Evolutionary conservation across 768 basidiomycete genomes (phyloP), one percentile per base, ranked within the genome.

Genomic region (Mycena haematopus): DNA sequence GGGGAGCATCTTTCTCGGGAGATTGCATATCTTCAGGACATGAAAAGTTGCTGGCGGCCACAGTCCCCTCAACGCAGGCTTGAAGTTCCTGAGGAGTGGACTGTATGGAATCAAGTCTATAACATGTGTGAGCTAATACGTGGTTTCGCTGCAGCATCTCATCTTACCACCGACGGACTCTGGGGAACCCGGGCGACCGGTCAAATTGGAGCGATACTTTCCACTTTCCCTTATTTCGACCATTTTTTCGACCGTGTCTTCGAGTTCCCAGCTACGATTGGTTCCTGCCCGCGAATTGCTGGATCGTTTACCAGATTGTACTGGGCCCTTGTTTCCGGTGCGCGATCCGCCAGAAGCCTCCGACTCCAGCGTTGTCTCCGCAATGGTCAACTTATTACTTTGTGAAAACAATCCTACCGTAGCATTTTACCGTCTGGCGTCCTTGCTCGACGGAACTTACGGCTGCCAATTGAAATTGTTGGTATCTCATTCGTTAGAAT

Each of bases 381-480:
- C 44, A 47, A 56, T 47, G 56, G 56, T 47, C 17, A 24, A 56
- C 17, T 15, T 46, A n/a, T n/a, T 56, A 31, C 45, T 56, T 14
- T 56, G 56, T 56, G 21, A 47, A 36, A 8, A 45, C 29, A n/a
- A 29, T 21, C 27, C 31, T n/a, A n/a, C n/a, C 31, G 19, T 10
- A 22, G 45, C 19, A 22, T 22, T 47, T 3, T 36, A 46, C 22
- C 25, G 31, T 47, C n/a, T 56, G 44, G 56, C 44, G 15, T 35
- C 21, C 24, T 36, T 56, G n/a, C 56, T 56, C 33, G n/a, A 14
- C 13, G 29, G 56, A 35, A 35, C 56, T 13, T 35, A 22, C 5
- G 44, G 33, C 44, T 56, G 56, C 19, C 44, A 56, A 47, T 47
- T 56, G 24, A 56, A 56, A 56, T 46, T 47, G 56, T 47, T 47